phyloP scores from a whole-genome alignment of 495 filamentous ascomycete genomes.

The Immersiella caudata region DNA sequence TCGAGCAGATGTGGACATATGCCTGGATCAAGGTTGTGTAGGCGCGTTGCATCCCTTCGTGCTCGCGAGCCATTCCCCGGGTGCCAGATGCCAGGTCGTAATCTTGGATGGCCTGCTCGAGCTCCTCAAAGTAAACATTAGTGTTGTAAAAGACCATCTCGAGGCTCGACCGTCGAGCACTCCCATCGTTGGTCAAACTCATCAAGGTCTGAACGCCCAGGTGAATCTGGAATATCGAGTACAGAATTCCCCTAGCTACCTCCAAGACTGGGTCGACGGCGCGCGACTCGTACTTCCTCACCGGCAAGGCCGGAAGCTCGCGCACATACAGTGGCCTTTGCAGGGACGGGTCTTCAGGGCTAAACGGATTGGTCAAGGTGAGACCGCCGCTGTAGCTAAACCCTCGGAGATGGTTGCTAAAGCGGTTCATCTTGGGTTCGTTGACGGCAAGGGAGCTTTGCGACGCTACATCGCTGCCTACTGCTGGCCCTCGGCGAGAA shows the following conservation, averaged over 20 bases:
- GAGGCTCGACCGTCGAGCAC: conserved; percentile 67
- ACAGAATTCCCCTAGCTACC: conserved; percentile 79
- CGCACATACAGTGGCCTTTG: conserved; percentile 61
- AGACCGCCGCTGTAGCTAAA: conserved; percentile 62
- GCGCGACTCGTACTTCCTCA: conserved; percentile 63
- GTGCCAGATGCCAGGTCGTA: conserved; percentile 58
- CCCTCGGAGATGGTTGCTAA: conserved; percentile 70
- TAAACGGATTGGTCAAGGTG: conserved; percentile 62
- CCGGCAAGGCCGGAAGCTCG: conserved; percentile 78
- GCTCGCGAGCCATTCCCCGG: conserved; percentile 54
- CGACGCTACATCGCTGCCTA: not conserved
- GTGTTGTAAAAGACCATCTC: conserved; percentile 77
- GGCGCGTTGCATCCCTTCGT: conserved; percentile 62
- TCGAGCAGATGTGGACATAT: conserved; percentile 70
- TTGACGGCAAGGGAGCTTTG: conserved; percentile 3
- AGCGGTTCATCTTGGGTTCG: conserved; percentile 51
- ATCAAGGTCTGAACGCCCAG: conserved; percentile 68
- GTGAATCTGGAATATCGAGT: conserved; percentile 79
- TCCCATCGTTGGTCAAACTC: conserved; percentile 66
- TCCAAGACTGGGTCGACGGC: conserved; percentile 65
- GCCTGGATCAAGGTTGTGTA: conserved; percentile 69
- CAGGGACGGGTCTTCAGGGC: conserved; percentile 55
- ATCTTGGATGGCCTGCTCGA: conserved; percentile 70
- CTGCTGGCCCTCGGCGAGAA: conserved; percentile 5
- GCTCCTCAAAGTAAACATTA: conserved; percentile 67